Evolutionary conservation across 1,284 basidiomycete genomes (phyloP), one percentile per base, ranked within the genome.

Genomic region (Ceratobasidium sp.): DNA sequence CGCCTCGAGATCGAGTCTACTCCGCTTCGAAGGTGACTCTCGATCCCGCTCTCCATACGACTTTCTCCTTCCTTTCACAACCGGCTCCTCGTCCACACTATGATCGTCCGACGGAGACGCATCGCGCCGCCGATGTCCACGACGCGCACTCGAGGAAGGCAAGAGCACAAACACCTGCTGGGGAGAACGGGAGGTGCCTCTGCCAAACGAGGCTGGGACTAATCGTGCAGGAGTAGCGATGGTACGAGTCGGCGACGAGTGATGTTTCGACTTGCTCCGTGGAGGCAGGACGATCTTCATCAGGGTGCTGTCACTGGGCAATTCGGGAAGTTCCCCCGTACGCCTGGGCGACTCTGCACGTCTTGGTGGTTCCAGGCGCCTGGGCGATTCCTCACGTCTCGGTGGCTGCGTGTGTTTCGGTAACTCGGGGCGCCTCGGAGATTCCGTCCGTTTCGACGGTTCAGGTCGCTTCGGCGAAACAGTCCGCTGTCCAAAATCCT

Each of bases 21-120:
- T 39, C 44, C 49, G 12, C 26, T 68, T 68, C 49, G 66, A 13
- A 51, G 66, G 66, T 7, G 46, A 23, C 12, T 68, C 66, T 13
- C 49, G 9, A 23, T 33, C 26, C 26, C 23, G 18, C 42, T 49
- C 40, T n/a, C 68, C 33, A 13, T 26, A 13, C 49, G 44, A 51
- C 23, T 53, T n/a, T 20, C 49, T n/a, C 13, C 40, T 7, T 3
- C 68, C 39, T 44, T 23, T 20, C 40, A 33, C 33, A 33, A 33
- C 33, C 33, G 33, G 40, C 39, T 66, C 42, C 12, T n/a, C 40
- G 15, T 66, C 63, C 18, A 13, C 42, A 6, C 20, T 33, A 33
- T 33, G 33, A 33, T 33, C 33, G 33, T 33, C 33, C 33, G 33
- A 33, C 33, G 33, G 33, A 33, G 33, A 33, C 33, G 33, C 33